Evolutionary conservation across 140 eudicot species (phyloP), one percentile per base, ranked within the genome.

Genomic region (Bidens hawaiensis): DNA sequence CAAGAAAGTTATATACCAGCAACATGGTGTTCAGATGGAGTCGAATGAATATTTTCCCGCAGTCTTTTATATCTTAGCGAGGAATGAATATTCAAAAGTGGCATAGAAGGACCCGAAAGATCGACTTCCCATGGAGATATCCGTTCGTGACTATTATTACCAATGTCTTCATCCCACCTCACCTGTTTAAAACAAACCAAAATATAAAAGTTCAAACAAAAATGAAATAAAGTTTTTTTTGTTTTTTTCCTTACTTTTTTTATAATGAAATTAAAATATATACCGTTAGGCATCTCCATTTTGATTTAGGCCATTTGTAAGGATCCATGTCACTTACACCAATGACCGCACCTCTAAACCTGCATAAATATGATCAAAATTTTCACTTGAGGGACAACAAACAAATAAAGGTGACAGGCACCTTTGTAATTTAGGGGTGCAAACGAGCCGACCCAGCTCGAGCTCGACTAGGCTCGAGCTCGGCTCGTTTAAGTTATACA

Each of bases 91-190:
- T 72, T 80, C 71, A 78, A 72, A 54, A 81, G 81, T 38, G 96
- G 84, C 71, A 84, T 71, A 12, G 79, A 50, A 30, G 79, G 50
- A 34, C 81, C 94, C 21, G 94, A 81, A 59, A 75, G 83, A 77
- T 90, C 97, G 3, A 90, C 77, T 73, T 90, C 97, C 97, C 97
- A 90, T 19, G 94, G 94, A 53, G 94, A 86, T 71, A 90, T 84
- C 60, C 87, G 83, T 81, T 81, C 95, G 30, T 81, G 97, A 67
- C 69, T 75, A 62, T 71, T 71, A 47, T 60, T 80, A 43, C 74
- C 64, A 27, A 74, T 71, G 31, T 90, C 91, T 46, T 90, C 95
- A 63, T 90, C 97, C 97, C 97, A 90, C 69, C 85, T 88, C 46
- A 86, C 97, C 97, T 87, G 72, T 67, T 72, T n/a, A 3, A 17